These are phyloP conservation scores for Verruconis gallopava DNA, from an alignment of 2,329 filamentous ascomycete genomes.

Conservation along the genomic window DNA sequence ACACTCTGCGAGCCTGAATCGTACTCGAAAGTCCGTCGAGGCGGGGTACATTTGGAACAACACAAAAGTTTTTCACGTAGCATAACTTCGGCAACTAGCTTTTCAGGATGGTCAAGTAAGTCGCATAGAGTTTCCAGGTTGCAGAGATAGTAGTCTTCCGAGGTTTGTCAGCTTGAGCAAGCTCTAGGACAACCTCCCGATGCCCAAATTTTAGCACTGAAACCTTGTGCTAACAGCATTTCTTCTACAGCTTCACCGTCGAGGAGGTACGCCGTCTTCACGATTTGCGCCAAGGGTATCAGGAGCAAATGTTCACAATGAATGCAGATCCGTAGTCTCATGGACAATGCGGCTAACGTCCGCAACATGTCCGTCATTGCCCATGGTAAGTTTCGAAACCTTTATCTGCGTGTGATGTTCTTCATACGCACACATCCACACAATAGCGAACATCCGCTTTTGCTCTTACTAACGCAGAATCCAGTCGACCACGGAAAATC, in stretches of 20 bases:
- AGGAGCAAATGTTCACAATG: not conserved
- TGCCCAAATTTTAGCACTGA: not conserved
- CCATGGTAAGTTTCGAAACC: constrained; percentile 51
- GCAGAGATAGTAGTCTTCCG: not conserved
- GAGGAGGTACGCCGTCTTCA: constrained; percentile 61
- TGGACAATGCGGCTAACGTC: constrained; percentile 67
- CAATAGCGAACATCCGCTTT: constrained; percentile 7
- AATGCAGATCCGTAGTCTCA: constrained; percentile 55
- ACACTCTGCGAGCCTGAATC: constrained; percentile 30
- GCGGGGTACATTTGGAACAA: constrained; percentile 20
- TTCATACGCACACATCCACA: too few species aligned
- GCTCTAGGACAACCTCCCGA: not conserved
- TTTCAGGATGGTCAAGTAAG: constrained; percentile 99
- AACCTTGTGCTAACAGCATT: constrained; percentile 1
- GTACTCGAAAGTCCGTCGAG: constrained; percentile 10
- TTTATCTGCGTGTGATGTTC: too few species aligned
- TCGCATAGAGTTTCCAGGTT: constrained; percentile 28
- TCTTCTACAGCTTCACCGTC: constrained; percentile 73
- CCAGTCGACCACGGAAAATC: constrained; percentile 98
- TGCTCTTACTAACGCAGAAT: constrained; percentile 1
- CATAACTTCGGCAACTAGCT: constrained; percentile 43
- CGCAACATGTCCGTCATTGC: constrained; percentile 99
- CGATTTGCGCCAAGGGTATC: not conserved
- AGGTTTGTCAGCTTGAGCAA: not conserved
- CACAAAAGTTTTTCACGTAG: constrained; percentile 13